A percentile compares a stretch with the other conserved stretches of the same genome.
These are phyloP conservation scores for Fusarium begoniae DNA, from an alignment of 2,329 filamentous ascomycete species.

Conservation along the genomic window DNA sequence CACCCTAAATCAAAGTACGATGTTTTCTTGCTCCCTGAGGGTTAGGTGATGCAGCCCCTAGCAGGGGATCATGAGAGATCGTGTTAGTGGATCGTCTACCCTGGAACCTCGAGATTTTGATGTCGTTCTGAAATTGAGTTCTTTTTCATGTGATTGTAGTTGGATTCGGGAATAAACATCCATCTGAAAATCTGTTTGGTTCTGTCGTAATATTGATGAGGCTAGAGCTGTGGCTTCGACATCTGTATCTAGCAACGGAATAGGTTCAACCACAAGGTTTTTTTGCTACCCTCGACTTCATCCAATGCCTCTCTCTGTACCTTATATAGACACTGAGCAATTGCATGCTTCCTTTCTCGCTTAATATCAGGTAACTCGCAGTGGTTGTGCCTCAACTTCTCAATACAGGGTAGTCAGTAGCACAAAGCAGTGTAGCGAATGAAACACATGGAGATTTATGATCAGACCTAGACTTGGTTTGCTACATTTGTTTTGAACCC, in stretches of 20 bases:
- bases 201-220: neutral
- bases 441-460: neutral
- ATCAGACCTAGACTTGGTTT: no score
- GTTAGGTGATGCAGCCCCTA: constrained; percentile 11
- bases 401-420: neutral
- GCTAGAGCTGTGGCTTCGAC: neutral
- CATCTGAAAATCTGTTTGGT: neutral
- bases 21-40: no score
- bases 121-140: neutral
- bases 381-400: neutral
- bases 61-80: constrained; percentile 19
- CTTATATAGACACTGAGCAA: neutral
- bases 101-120: neutral
- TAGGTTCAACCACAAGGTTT: neutral
- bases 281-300: neutral
- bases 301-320: neutral
- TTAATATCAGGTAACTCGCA: neutral
- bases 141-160: constrained; percentile 13
- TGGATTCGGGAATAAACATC: neutral
- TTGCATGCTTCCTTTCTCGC: neutral
- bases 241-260: neutral
- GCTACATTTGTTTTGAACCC: neutral
- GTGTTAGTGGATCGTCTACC: constrained; percentile 1
- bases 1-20: no score
- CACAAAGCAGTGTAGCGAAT: neutral